Percentiles rank a stretch among this genome's conserved stretches.
Conservation (phyloP, 2,329 filamentous ascomycete genomes). For the Teratosphaeria zuluensis region DNA sequence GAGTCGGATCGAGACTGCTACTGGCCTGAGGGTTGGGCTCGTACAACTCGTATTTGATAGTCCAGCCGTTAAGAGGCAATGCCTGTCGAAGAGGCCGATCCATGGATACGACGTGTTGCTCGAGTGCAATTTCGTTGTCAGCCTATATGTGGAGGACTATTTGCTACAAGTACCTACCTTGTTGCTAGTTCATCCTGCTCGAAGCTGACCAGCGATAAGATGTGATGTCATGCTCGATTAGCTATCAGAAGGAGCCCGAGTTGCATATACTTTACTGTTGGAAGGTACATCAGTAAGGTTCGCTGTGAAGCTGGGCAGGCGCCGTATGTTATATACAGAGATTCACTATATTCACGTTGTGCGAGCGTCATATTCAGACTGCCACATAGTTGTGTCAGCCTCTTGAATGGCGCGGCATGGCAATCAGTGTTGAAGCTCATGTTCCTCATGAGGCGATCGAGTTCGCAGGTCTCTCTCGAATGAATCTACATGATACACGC, state of each 20-base stretch:
- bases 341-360: too few species aligned
- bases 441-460: too few species aligned
- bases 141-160: neutral
- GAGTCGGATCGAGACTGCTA: neutral
- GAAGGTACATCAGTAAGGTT: neutral
- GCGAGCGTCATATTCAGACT: too few species aligned
- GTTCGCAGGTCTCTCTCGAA: too few species aligned
- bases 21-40: neutral
- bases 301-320: too few species aligned
- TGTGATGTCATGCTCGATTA: neutral
- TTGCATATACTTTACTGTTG: neutral
- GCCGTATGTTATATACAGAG: too few species aligned
- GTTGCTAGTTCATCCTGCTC: neutral
- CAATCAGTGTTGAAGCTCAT: too few species aligned
- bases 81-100: neutral
- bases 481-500: too few species aligned
- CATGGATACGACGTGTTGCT: neutral
- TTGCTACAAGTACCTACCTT: neutral
- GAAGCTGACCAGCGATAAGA: neutral
- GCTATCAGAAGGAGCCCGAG: neutral
- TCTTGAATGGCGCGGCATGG: too few species aligned
- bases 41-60: neutral
- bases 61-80: neutral
- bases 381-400: too few species aligned
- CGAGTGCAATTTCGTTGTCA: neutral